Evolutionary conservation across 345 rosid species (phyloP), one percentile per base, ranked within the genome.

Genomic region (Heritiera fomes): DNA sequence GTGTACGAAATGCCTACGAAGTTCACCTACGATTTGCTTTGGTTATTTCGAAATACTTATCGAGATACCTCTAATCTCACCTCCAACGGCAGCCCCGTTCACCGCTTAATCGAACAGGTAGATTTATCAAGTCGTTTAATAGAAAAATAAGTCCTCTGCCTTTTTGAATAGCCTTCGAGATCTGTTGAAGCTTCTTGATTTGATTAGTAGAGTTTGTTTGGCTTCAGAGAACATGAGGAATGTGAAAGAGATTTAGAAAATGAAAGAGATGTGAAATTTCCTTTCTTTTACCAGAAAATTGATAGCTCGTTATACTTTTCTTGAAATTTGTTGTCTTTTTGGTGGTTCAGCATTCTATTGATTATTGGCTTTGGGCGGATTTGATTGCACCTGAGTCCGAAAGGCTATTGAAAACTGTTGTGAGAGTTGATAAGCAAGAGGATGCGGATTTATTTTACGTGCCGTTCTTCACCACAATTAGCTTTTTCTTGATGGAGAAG

Each of bases 311-410:
- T 43, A 0, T 43, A 40, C 5, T 43, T 56, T 74, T 8, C 65
- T 41, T 47, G 47, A 62, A 47, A 46, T 28, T 61, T 28, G 28
- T 47, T 20, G 20, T 53, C 72, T 15, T 61, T 45, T 67, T 6
- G 62, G 71, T 64, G 53, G 0, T 84, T 87, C 88, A 94, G 99
- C 99, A 96, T 79, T 96, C 98, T 6, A 71, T 93, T 65, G 99
- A 94, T 84, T 97, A 92, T 78, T 97, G 98, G 99, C 91, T 97
- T 23, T 97, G 99, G 98, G 97, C 87, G 73, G 98, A 97, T 87
- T 79, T 96, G 78, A 88, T 92, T 66, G 91, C 94, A 32, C 98
- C 90, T 1, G 89, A 88, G 64, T 90, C 94, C 2, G 91, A 92
- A 71, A 89, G 99, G 85, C 89, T 85, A 49, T 79, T 94, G 87